These are phyloP conservation scores for Yarrowia sp. DNA, from an alignment of 805 yeast species.

Conservation along the genomic window DNA sequence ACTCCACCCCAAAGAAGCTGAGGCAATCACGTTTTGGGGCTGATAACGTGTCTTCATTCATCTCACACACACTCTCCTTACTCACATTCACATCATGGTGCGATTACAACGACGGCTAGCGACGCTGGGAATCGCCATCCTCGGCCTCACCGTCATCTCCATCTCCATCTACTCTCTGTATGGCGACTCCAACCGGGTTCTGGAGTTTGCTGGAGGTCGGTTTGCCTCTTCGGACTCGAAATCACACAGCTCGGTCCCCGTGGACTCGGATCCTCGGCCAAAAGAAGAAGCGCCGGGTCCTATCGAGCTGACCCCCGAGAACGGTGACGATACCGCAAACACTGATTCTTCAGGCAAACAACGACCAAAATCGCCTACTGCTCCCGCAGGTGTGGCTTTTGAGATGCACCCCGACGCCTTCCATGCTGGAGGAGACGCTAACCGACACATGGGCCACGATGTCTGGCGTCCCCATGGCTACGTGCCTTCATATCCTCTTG, in stretches of 20 bases:
- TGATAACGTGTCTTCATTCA: constrained; percentile 20
- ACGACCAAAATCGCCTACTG: constrained; percentile 21
- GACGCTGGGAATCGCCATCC: constrained; percentile 20
- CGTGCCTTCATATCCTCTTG: constrained; percentile 31
- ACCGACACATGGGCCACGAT: constrained; percentile 35
- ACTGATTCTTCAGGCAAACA: not conserved
- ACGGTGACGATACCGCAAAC: not conserved
- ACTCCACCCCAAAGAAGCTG: not conserved
- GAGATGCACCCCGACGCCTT: constrained; percentile 29
- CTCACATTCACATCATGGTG: constrained; percentile 15
- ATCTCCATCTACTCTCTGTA: constrained; percentile 24
- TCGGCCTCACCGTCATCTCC: constrained; percentile 10
- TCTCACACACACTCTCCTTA: not conserved
- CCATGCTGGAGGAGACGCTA: constrained; percentile 23
- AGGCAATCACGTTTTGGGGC: constrained; percentile 15
- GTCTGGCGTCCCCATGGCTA: constrained; percentile 37
- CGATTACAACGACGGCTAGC: constrained; percentile 26
- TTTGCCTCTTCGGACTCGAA: not conserved
- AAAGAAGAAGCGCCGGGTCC: not conserved
- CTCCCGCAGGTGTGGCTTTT: constrained; percentile 16
- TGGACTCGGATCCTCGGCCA: not conserved
- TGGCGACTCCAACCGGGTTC: constrained; percentile 16
- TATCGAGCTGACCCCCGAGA: not conserved
- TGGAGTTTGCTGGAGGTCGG: constrained; percentile 4
- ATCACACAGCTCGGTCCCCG: not conserved